Evolutionary conservation across 306 rosid species (phyloP).

Genomic region (Citrullus amarus): DNA sequence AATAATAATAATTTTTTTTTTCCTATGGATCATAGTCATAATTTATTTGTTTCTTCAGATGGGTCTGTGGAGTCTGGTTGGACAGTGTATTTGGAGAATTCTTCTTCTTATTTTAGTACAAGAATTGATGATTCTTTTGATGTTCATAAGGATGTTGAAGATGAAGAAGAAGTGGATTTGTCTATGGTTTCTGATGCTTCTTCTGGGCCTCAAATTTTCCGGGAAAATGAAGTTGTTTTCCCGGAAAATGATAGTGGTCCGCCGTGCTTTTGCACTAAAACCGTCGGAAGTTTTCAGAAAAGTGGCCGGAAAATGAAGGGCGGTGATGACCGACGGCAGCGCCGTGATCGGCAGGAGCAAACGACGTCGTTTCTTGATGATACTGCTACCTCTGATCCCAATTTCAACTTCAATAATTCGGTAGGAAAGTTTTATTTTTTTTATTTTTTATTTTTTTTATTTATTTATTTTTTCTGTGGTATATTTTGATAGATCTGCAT

Average conservation of each 20-base stretch:
- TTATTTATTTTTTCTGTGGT: not conserved
- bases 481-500: not conserved
- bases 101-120: constrained; percentile 1
- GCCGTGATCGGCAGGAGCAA: constrained; percentile 9
- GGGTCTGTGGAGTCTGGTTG: constrained; percentile 80
- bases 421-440: constrained; percentile 16
- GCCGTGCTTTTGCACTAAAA: constrained; percentile 14
- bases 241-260: constrained; percentile 14
- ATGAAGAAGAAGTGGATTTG: constrained; percentile 52
- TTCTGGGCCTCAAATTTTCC: constrained; percentile 80
- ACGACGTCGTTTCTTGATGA: constrained; percentile 52
- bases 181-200: constrained; percentile 97
- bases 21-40: not conserved
- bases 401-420: constrained; percentile 30
- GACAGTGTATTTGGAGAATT: constrained; percentile 69
- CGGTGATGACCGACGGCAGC: constrained; percentile 19
- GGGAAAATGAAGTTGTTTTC: constrained; percentile 25
- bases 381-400: constrained; percentile 68
- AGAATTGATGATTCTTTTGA: not conserved
- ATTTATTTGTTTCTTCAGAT: constrained; percentile 32
- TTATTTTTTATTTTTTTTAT: not conserved
- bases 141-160: constrained; percentile 11
- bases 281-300: constrained; percentile 13
- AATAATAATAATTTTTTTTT: not conserved
- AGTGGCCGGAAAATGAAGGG: constrained; percentile 23